A percentile compares a stretch with the other conserved stretches of the same genome.
These are phyloP conservation scores for Cystobasidiopsis lactophilus DNA, from an alignment of 768 basidiomycete genomes.

Conservation along the genomic window DNA sequence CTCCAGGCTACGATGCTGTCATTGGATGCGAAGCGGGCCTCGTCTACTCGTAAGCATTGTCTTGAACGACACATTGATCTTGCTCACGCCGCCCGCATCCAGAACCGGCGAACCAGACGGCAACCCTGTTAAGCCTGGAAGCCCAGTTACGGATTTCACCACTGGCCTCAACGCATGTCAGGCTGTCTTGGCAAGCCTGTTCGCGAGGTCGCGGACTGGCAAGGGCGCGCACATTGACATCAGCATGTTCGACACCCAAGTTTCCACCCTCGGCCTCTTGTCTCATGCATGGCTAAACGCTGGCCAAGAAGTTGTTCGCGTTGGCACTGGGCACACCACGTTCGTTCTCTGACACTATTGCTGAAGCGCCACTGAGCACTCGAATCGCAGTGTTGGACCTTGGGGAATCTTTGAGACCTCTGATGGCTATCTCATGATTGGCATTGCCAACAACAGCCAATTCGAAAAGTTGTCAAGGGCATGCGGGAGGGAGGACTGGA, in stretches of 20 bases:
- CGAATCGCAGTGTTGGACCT: constrained; percentile 6
- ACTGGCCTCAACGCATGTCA: constrained; percentile 60
- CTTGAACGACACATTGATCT: constrained; percentile 32
- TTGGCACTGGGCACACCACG: constrained; percentile 79
- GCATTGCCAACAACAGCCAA: constrained; percentile 53
- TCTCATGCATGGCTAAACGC: constrained; percentile 81
- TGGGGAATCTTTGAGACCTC: constrained; percentile 45
- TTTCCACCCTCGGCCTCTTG: constrained; percentile 76
- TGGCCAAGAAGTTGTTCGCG: constrained; percentile 54
- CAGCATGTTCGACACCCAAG: constrained; percentile 79
- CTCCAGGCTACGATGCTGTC: constrained; percentile 42
- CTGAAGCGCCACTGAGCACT: not conserved
- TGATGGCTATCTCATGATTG: constrained; percentile 79
- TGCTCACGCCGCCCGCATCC: constrained; percentile 58
- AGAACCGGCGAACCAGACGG: constrained; percentile 65
- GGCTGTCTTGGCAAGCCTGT: constrained; percentile 70
- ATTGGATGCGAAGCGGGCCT: not conserved
- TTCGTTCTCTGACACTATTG: constrained; percentile 53
- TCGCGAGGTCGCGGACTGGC: constrained; percentile 63
- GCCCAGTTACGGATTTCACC: constrained; percentile 67
- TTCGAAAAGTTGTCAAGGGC: constrained; percentile 49
- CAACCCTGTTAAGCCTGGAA: constrained; percentile 79
- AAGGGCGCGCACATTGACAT: constrained; percentile 78
- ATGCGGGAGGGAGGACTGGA: constrained; percentile 39
- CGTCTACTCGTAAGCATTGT: not conserved